phyloP scores from a whole-genome alignment of 228 moss, liverwort and hornwort species.

The Sphagnum fallax region DNA sequence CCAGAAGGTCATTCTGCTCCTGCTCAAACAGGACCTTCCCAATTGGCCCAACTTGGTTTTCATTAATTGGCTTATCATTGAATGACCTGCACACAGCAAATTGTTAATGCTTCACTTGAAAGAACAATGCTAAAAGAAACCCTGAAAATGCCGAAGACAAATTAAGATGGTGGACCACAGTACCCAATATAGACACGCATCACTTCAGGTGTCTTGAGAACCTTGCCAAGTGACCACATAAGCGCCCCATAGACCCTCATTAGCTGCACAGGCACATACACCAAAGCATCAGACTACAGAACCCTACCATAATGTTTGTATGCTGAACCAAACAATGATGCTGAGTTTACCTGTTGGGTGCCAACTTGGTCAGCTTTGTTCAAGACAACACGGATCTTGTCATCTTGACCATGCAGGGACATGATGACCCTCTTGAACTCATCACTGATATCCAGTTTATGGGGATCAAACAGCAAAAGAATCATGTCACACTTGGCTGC shows the following conservation, averaged over 20 bases:
- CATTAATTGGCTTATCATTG: constrained; percentile 86
- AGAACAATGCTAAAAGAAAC: not conserved
- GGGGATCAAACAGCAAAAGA: constrained; percentile 86
- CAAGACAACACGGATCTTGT: constrained; percentile 93
- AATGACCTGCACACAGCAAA: constrained; percentile 49
- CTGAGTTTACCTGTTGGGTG: constrained; percentile 75
- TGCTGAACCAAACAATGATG: too few relatives aligned
- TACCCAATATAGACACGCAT: constrained; percentile 71
- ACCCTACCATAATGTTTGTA: too few relatives aligned
- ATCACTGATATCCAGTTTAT: constrained; percentile 96
- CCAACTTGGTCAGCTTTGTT: constrained; percentile 99
- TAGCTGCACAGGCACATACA: constrained; percentile 28
- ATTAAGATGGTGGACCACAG: too few relatives aligned
- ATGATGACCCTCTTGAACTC: constrained; percentile 94
- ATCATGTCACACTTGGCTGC: constrained; percentile 97
- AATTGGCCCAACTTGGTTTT: constrained; percentile 59
- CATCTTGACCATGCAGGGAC: constrained; percentile 91
- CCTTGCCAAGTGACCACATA: constrained; percentile 76
- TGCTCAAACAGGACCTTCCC: constrained; percentile 87
- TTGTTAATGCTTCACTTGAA: too few relatives aligned
- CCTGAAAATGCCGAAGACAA: too few relatives aligned
- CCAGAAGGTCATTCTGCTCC: constrained; percentile 86
- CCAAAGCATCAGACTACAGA: too few relatives aligned
- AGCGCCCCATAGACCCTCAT: constrained; percentile 73
- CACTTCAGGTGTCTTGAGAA: constrained; percentile 66